A percentile compares a stretch with the other conserved stretches of the same genome.
phyloP scores from a whole-genome alignment of 2,329 filamentous ascomycete genomes.

The Laburnicola sp. region DNA sequence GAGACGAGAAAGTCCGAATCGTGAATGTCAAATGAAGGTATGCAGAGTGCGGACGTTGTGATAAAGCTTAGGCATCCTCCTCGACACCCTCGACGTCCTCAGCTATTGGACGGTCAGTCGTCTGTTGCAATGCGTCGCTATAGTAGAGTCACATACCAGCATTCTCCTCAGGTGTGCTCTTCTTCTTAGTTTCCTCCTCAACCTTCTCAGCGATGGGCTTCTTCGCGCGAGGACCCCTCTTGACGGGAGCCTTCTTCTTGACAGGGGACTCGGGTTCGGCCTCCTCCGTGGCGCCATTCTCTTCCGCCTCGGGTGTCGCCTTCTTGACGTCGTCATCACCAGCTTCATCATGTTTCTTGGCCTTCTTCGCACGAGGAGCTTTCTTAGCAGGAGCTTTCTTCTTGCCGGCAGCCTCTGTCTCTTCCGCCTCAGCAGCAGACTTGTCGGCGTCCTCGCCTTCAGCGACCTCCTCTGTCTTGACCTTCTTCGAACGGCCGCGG shows the following conservation, averaged over 20 bases:
- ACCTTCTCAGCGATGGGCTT: too few relatives aligned
- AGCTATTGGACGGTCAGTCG: not conserved
- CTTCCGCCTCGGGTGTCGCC: too few relatives aligned
- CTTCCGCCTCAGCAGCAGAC: not conserved
- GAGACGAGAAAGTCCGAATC: not conserved
- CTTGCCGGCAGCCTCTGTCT: not conserved
- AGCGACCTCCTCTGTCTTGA: not conserved
- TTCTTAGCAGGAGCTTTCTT: slow-evolving; percentile 19
- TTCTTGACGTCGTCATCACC: too few relatives aligned
- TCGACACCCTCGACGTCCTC: not conserved
- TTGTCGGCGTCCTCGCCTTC: slow-evolving; percentile 4
- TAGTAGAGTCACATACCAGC: not conserved
- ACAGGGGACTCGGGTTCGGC: not conserved
- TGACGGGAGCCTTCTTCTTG: too few relatives aligned
- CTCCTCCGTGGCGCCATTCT: slow-evolving; percentile 9
- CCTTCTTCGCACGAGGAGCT: slow-evolving; percentile 19
- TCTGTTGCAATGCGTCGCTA: not conserved
- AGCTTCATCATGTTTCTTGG: slow-evolving; percentile 14
- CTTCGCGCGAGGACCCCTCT: too few relatives aligned
- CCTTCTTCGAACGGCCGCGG: slow-evolving; percentile 12
- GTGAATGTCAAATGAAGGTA: too few relatives aligned
- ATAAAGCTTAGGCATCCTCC: not conserved
- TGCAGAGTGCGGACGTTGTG: too few relatives aligned
- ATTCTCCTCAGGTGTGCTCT: too few relatives aligned
- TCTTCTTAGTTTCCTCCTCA: too few relatives aligned